Evolutionary conservation across 2,329 filamentous ascomycete genomes (phyloP), one percentile per base, ranked within the genome.

Genomic region (Pseudocercospora ulei): DNA sequence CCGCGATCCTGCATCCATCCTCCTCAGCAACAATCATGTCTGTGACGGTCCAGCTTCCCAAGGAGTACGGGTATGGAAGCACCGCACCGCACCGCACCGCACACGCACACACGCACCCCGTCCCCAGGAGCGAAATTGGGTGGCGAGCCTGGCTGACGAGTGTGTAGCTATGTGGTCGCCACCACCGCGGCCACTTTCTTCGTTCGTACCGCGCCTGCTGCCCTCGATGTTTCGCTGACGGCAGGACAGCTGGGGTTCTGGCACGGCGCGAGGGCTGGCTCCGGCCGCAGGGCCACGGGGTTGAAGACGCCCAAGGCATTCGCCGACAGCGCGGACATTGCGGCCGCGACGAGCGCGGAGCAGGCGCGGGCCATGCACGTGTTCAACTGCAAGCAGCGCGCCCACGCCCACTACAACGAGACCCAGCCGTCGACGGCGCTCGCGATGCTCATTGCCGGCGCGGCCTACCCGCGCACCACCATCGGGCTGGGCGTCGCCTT

Each of bases 281-380:
- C 26, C 13, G 61, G 66, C 57, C 72, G 75, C 60, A 69, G 67
- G 49, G 51, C 58, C 3, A 71, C 73, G 45, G 63, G 67, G 26
- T 61, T 77, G 44, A 63, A 64, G 9, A 77, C 77, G 57, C 75
- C 75, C 8, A 70, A 72, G 60, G 60, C 64, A 55, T 76, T 75
- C 60, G 75, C 75, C 18, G 70, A 70, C 13, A 58, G 64, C 33
- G 66, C 71, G 43, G 68, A 75, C 56, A 64, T 72, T 56, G 65
- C 56, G 22, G 52, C 59, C 9, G 69, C 59, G 12, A 52, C 55
- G 1, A 57, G 61, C 3, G 49, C 58, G 12, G 54, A 58, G 8
- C 65, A 54, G 62, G 67, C 61, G 61, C 51, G 57, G 53, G 60
- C 52, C 13, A 57, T 67, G 53, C 56, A 67, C 42, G 51, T 63